Conservation (phyloP, 1,284 basidiomycete species). For the Leucoagaricus sp. region DNA sequence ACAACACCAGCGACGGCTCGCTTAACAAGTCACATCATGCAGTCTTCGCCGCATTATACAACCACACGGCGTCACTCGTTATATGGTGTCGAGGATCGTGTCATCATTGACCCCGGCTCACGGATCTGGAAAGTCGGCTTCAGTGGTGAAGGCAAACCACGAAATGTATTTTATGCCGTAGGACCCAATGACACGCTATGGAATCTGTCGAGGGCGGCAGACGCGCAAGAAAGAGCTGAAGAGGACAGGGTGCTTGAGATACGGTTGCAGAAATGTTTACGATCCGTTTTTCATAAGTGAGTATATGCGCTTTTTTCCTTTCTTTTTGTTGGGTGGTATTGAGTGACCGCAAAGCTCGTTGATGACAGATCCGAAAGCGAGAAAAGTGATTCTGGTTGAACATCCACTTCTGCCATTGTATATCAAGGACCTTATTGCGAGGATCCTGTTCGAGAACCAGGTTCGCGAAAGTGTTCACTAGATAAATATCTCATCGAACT, state of each 20-base stretch:
- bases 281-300: constrained; percentile 85
- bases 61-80: constrained; percentile 78
- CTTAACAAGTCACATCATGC: constrained; percentile 47
- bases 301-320: constrained; percentile 30
- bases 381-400: constrained; percentile 92
- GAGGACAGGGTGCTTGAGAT: constrained; percentile 72
- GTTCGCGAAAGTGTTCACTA: constrained; percentile 40
- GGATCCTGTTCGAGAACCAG: constrained; percentile 89
- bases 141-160: constrained; percentile 83
- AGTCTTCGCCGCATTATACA: constrained; percentile 75
- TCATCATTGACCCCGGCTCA: constrained; percentile 84
- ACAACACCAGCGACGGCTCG: constrained; percentile 57
- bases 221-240: constrained; percentile 62
- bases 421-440: constrained; percentile 87
- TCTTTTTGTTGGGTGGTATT: constrained; percentile 15
- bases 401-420: constrained; percentile 84
- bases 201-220: constrained; percentile 57
- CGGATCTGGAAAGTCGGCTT: constrained; percentile 89
- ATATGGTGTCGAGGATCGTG: constrained; percentile 85
- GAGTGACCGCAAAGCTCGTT: constrained; percentile 63
- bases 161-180: constrained; percentile 70
- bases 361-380: constrained; percentile 89
- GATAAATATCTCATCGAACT: background rate
- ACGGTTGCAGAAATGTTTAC: constrained; percentile 65
- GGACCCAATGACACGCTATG: constrained; percentile 50